phyloP scores from a whole-genome alignment of 768 basidiomycete species.

The Rhodotorula babjevae region DNA sequence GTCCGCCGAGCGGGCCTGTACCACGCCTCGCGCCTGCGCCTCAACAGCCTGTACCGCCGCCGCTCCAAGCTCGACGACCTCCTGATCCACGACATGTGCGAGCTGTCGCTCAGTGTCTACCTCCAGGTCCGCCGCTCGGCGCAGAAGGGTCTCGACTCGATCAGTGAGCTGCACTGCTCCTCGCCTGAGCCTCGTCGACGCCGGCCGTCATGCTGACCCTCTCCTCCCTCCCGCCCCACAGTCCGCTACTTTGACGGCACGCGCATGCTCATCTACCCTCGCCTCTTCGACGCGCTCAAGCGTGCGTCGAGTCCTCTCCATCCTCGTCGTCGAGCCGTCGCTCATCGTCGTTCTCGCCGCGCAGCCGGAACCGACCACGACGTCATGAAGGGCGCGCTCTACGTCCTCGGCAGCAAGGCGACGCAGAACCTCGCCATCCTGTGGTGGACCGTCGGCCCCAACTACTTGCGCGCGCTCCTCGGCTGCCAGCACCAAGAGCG shows the following conservation, averaged over 20 bases:
- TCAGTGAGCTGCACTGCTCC: slow-evolving; percentile 45
- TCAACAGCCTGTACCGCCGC: slow-evolving; percentile 46
- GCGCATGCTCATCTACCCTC: slow-evolving; percentile 47
- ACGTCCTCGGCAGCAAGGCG: slow-evolving; percentile 45
- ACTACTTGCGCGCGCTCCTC: slow-evolving; percentile 62
- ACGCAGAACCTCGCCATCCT: slow-evolving; percentile 42
- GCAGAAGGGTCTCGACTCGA: slow-evolving; percentile 56
- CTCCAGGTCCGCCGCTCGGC: slow-evolving; percentile 46
- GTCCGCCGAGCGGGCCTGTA: slow-evolving; percentile 42
- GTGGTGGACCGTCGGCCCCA: slow-evolving; percentile 60
- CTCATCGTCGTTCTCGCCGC: slow-evolving; percentile 44
- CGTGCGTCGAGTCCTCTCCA: slow-evolving; percentile 53
- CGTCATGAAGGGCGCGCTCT: slow-evolving; percentile 76
- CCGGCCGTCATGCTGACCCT: neutral
- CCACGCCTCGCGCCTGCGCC: slow-evolving; percentile 39
- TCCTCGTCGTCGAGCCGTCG: slow-evolving; percentile 49
- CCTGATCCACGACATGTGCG: slow-evolving; percentile 49
- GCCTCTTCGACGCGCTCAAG: slow-evolving; percentile 48
- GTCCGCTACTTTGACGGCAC: slow-evolving; percentile 48
- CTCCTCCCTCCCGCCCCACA: neutral
- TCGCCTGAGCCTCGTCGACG: neutral
- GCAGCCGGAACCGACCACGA: slow-evolving; percentile 73
- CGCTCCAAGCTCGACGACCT: slow-evolving; percentile 49
- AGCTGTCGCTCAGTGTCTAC: slow-evolving; percentile 49
- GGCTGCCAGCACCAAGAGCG: slow-evolving; percentile 74